Percentiles rank a stretch among this genome's conserved stretches.
Evolutionary conservation across 805 yeast species (phyloP).

Genomic region (Hanseniaspora lindneri): DNA sequence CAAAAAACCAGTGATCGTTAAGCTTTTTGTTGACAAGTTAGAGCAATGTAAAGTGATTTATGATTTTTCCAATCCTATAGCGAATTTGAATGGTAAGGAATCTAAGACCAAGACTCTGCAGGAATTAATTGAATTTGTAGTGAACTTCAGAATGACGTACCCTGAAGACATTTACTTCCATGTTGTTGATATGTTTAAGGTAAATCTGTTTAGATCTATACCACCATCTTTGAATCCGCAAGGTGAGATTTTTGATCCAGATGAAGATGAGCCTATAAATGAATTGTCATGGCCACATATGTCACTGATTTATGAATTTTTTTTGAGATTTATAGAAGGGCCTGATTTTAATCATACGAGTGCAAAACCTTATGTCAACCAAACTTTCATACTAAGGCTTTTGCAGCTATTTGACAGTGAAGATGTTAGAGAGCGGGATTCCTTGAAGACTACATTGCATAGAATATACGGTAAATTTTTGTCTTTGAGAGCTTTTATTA

Average conservation of each 20-base stretch:
- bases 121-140: conserved; percentile 79
- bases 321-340: conserved; percentile 80
- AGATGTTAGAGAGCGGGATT: conserved; percentile 92
- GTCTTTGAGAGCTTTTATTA: conserved; percentile 75
- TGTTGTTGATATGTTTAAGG: conserved; percentile 80
- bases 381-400: conserved; percentile 65
- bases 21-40: conserved; percentile 68
- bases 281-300: conserved; percentile 98
- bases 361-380: conserved; percentile 91
- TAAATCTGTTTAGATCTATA: conserved; percentile 83
- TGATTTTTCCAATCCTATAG: conserved; percentile 87
- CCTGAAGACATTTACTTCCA: conserved; percentile 84
- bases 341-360: conserved; percentile 88
- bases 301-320: conserved; percentile 92
- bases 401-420: conserved; percentile 90
- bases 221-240: conserved; percentile 97
- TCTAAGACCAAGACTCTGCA: conserved; percentile 75
- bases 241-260: conserved; percentile 94
- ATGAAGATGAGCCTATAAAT: conserved; percentile 94
- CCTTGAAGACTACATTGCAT: conserved; percentile 87
- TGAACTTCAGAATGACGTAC: conserved; percentile 68
- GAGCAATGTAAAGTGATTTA: conserved; percentile 92
- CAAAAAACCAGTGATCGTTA: conserved; percentile 25
- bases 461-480: conserved; percentile 92
- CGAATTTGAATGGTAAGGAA: conserved; percentile 86